Conservation (phyloP, 768 basidiomycete genomes). For the Mycena rebaudengoi region DNA sequence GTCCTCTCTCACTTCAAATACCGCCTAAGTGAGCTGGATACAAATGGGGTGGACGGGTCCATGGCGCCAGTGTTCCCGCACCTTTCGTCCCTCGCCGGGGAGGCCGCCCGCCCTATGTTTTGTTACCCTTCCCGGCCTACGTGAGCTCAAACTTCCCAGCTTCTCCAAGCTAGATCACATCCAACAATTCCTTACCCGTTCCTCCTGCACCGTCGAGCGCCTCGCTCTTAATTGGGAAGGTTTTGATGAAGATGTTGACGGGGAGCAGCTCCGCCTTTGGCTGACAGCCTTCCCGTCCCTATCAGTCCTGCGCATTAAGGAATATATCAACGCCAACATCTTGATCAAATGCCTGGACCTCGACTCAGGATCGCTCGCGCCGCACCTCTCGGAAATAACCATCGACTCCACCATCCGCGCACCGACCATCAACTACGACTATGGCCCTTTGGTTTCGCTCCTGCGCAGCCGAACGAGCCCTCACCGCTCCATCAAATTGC, state of each 20-base stretch:
- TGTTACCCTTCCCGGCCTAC: not conserved
- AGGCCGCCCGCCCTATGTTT: not conserved
- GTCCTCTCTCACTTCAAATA: not conserved
- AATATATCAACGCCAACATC: not conserved
- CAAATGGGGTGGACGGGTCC: not conserved
- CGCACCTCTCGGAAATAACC: not conserved
- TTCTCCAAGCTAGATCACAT: not conserved
- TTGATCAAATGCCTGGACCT: not conserved
- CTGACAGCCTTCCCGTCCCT: not conserved
- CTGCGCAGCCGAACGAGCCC: not conserved
- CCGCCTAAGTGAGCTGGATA: not conserved
- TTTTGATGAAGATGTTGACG: not conserved
- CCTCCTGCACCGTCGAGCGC: not conserved
- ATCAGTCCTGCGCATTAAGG: not conserved
- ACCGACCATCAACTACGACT: not conserved
- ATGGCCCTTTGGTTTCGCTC: not conserved
- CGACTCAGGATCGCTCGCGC: not conserved
- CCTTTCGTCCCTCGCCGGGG: not conserved
- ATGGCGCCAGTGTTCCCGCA: not conserved
- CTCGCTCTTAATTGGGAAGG: not conserved
- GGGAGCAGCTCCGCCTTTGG: not conserved
- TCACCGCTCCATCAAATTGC: not conserved
- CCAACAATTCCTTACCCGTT: not conserved
- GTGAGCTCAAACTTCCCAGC: not conserved
- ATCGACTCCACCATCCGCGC: not conserved